Evolutionary conservation across 495 filamentous ascomycete genomes (phyloP).

Genomic region (Cairneyella variabilis): DNA sequence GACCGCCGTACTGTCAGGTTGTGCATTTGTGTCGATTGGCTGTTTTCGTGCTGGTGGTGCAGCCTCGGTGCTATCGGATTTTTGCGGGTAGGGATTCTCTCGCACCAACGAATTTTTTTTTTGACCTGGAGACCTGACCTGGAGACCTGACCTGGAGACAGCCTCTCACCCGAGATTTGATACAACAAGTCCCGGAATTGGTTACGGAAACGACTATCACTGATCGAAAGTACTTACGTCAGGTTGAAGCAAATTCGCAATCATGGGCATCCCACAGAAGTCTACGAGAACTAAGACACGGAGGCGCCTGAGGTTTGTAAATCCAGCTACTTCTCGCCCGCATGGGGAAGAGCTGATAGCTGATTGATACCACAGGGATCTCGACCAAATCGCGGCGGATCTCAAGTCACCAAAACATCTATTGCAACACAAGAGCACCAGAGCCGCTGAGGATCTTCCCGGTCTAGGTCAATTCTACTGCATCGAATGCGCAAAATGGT

Average conservation of each 20-base stretch:
- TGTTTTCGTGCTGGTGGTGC: background rate
- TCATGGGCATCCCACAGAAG: slow-evolving; percentile 50
- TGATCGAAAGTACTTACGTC: too few relatives aligned
- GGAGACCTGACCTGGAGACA: background rate
- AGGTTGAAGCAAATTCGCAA: too few relatives aligned
- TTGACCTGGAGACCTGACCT: slow-evolving; percentile 12
- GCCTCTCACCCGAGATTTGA: slow-evolving; percentile 9
- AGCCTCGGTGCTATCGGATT: slow-evolving; percentile 11
- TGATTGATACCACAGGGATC: slow-evolving; percentile 51
- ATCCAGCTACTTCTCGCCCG: background rate
- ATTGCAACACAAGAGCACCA: slow-evolving; percentile 67
- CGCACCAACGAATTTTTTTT: slow-evolving; percentile 5
- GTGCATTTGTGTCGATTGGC: too few relatives aligned
- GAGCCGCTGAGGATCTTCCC: slow-evolving; percentile 81
- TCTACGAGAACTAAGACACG: slow-evolving; percentile 59
- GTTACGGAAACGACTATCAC: background rate
- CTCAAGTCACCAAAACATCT: slow-evolving; percentile 73
- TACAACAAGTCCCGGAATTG: background rate
- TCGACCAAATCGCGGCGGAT: slow-evolving; percentile 87
- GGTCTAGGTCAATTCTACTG: slow-evolving; percentile 82
- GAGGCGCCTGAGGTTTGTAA: slow-evolving; percentile 28
- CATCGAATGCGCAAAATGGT: slow-evolving; percentile 94
- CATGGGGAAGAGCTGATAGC: slow-evolving; percentile 1
- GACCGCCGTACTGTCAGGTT: background rate
- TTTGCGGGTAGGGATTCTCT: background rate